Evolutionary conservation across 129 eudicot genomes (phyloP).

Genomic region (Flaveria bidentis): DNA sequence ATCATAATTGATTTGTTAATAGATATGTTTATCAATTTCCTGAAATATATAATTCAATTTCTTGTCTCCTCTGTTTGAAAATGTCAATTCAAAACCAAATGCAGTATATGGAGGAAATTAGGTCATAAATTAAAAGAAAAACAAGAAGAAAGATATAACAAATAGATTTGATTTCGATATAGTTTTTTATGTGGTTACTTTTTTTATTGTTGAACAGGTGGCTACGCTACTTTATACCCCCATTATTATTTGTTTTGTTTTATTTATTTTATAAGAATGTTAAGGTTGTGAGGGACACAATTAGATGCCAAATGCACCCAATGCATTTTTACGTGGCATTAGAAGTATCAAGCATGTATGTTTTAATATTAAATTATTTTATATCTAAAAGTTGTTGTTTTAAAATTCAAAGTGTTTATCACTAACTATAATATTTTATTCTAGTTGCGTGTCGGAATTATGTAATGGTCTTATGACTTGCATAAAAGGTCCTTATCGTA

Average conservation of each 20-base stretch:
- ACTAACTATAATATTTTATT: neutral
- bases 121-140: too few species aligned
- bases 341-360: too few species aligned
- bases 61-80: too few species aligned
- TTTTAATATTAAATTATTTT: neutral
- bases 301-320: neutral
- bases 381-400: neutral
- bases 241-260: neutral
- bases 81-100: too few species aligned
- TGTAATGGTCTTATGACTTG: neutral
- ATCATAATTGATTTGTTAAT: too few species aligned
- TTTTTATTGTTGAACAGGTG: neutral
- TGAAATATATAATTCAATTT: too few species aligned
- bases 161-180: neutral
- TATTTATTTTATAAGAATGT: conserved; percentile 10
- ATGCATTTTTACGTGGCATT: neutral
- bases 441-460: neutral
- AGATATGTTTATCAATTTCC: too few species aligned
- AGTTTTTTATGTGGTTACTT: neutral
- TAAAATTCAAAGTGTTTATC: neutral
- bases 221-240: conserved; percentile 14
- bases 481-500: neutral
- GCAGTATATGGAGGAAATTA: too few species aligned
- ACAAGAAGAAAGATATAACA: neutral
- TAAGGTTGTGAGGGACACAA: conserved; percentile 18